phyloP scores from a whole-genome alignment of 805 yeast species.

The Candida chilensis region DNA sequence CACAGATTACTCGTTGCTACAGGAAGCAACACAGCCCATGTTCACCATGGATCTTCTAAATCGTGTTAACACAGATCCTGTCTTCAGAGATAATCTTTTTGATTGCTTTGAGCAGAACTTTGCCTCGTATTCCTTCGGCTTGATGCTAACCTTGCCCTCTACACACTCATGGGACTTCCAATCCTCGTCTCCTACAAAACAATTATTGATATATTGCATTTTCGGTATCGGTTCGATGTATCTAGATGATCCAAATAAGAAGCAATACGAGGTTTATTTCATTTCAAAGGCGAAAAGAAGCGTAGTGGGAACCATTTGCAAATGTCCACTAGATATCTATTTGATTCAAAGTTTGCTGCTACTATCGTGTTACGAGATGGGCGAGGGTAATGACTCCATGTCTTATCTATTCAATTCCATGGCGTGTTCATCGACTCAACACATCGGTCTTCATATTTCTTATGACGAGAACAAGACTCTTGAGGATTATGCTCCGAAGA shows the following conservation, averaged over 20 bases:
- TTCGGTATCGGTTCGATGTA: conserved; percentile 13
- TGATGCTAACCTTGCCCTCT: conserved; percentile 5
- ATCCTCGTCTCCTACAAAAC: conserved; percentile 8
- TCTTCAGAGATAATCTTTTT: conserved; percentile 5
- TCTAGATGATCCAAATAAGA: conserved; percentile 7
- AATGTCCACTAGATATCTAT: conserved; percentile 9
- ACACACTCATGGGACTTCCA: conserved; percentile 9
- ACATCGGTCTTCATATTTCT: conserved; percentile 18
- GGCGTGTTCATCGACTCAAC: conserved; percentile 20
- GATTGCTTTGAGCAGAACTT: conserved; percentile 7
- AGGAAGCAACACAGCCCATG: background rate
- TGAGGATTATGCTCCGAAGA: conserved; percentile 10
- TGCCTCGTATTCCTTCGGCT: conserved; percentile 5
- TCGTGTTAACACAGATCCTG: conserved; percentile 7
- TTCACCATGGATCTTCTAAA: conserved; percentile 5
- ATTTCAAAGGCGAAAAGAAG: conserved; percentile 13
- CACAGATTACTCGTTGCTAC: too few relatives aligned
- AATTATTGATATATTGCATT: conserved; percentile 11
- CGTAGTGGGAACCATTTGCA: conserved; percentile 10
- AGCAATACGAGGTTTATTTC: conserved; percentile 7
- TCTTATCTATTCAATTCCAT: conserved; percentile 16
- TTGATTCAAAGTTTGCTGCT: conserved; percentile 12
- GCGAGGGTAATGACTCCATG: conserved; percentile 16
- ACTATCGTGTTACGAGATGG: conserved; percentile 17
- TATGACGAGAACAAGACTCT: conserved; percentile 9